These are phyloP conservation scores for Atkinsonella texensis DNA, from an alignment of 2,329 filamentous ascomycete species.

Conservation along the genomic window DNA sequence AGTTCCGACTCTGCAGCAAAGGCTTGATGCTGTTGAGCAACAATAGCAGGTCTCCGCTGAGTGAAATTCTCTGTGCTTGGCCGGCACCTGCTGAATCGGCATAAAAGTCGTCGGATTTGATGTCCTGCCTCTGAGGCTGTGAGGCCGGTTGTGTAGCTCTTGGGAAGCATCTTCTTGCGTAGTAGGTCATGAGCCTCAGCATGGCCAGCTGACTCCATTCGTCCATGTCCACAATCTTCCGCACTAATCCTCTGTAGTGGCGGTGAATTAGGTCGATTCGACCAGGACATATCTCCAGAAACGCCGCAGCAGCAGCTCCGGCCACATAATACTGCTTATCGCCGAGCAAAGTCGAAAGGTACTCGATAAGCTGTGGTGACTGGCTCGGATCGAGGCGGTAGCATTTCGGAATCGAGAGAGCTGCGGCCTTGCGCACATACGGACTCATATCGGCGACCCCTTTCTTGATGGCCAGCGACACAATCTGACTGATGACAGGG, in stretches of 20 bases:
- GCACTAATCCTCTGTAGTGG: conserved; percentile 74
- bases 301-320: conserved; percentile 81
- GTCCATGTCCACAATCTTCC: conserved; percentile 96
- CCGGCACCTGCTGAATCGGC: conserved; percentile 44
- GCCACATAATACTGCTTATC: conserved; percentile 97
- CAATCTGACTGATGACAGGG: conserved; percentile 94
- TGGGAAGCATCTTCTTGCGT: conserved; percentile 82
- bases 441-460: conserved; percentile 90
- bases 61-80: conserved; percentile 36
- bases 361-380: conserved; percentile 72
- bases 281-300: conserved; percentile 80
- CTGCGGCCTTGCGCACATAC: conserved; percentile 82
- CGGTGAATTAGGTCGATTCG: conserved; percentile 80
- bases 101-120: conserved; percentile 64
- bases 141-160: conserved; percentile 46
- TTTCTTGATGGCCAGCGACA: conserved; percentile 89
- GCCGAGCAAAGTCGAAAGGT: conserved; percentile 63
- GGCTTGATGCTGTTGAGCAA: conserved; percentile 69
- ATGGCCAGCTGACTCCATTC: conserved; percentile 92
- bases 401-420: conserved; percentile 90
- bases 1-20: conserved; percentile 85
- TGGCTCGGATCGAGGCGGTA: conserved; percentile 82
- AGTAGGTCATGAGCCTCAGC: conserved; percentile 68
- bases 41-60: conserved; percentile 74
- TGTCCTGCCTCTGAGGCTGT: conserved; percentile 19